Conservation (phyloP, 371 early-diverging fungal species). For the Saksenaea vasiformis region DNA sequence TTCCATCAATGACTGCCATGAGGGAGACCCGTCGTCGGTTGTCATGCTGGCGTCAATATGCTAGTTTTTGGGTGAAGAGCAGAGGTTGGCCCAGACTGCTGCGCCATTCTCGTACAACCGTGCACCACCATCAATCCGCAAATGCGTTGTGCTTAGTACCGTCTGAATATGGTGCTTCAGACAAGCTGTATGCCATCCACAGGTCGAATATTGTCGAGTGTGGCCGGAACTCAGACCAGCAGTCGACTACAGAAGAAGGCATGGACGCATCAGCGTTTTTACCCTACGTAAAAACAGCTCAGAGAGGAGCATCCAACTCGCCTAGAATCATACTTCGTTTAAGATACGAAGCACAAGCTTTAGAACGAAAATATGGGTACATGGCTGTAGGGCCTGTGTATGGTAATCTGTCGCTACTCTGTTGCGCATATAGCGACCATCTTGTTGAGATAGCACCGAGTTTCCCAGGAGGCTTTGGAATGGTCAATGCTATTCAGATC, state of each 20-base stretch:
- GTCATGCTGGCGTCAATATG: background rate
- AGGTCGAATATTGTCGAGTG: slow-evolving; percentile 49
- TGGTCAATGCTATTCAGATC: slow-evolving; percentile 58
- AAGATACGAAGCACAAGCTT: slow-evolving; percentile 39
- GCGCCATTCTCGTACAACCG: slow-evolving; percentile 47
- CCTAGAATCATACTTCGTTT: slow-evolving; percentile 25
- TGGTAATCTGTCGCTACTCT: slow-evolving; percentile 51
- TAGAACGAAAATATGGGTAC: slow-evolving; percentile 57
- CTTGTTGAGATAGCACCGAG: background rate
- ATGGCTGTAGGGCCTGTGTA: slow-evolving; percentile 53
- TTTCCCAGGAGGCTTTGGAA: slow-evolving; percentile 5
- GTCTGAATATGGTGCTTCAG: slow-evolving; percentile 43
- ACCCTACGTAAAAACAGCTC: slow-evolving; percentile 47
- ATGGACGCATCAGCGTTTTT: slow-evolving; percentile 17
- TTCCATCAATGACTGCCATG: too few species aligned
- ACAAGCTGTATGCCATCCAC: slow-evolving; percentile 49
- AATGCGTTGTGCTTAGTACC: slow-evolving; percentile 47
- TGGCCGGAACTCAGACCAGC: slow-evolving; percentile 16
- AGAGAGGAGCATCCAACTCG: slow-evolving; percentile 29
- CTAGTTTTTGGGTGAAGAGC: slow-evolving; percentile 40
- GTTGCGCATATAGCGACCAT: slow-evolving; percentile 1
- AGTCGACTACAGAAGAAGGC: background rate
- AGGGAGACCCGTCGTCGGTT: background rate
- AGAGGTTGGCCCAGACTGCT: slow-evolving; percentile 52
- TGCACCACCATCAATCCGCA: slow-evolving; percentile 56